These are phyloP conservation scores for Cordyceps militaris DNA, from an alignment of 2,329 filamentous ascomycete genomes.

Conservation along the genomic window DNA sequence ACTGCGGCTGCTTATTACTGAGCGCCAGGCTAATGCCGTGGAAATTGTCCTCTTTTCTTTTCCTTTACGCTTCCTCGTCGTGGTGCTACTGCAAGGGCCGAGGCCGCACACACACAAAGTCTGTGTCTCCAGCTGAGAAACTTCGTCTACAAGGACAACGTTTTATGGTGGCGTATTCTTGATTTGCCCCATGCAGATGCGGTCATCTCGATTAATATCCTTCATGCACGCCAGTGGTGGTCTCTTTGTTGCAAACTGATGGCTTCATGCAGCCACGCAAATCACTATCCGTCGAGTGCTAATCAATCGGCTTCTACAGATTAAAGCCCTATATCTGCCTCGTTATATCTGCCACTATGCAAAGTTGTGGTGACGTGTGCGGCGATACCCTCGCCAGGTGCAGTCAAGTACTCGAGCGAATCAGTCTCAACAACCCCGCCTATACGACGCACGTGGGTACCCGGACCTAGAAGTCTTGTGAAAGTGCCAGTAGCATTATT, in stretches of 20 bases:
- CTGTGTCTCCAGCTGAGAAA: too few species aligned
- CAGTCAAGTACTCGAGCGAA: neutral
- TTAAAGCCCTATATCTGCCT: neutral
- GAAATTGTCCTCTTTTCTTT: conserved; percentile 10
- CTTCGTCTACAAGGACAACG: neutral
- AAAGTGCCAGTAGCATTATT: neutral
- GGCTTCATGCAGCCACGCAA: neutral
- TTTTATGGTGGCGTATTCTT: neutral
- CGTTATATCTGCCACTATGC: neutral
- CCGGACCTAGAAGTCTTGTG: too few species aligned
- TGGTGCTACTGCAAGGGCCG: conserved; percentile 10
- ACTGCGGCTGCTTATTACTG: neutral
- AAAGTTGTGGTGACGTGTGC: neutral
- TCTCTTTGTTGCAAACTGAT: neutral
- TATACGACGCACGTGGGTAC: neutral
- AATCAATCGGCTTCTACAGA: neutral
- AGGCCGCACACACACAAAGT: conserved; percentile 7
- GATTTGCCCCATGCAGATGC: neutral
- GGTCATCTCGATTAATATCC: conserved; percentile 2
- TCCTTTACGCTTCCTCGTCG: conserved; percentile 7
- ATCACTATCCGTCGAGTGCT: neutral
- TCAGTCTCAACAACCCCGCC: neutral
- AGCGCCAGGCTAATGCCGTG: neutral
- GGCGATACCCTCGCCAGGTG: neutral
- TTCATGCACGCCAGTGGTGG: neutral